Percentiles rank a stretch among this genome's conserved stretches.
Conservation (phyloP, 2,329 filamentous ascomycete genomes). For the Exophiala bonariae region DNA sequence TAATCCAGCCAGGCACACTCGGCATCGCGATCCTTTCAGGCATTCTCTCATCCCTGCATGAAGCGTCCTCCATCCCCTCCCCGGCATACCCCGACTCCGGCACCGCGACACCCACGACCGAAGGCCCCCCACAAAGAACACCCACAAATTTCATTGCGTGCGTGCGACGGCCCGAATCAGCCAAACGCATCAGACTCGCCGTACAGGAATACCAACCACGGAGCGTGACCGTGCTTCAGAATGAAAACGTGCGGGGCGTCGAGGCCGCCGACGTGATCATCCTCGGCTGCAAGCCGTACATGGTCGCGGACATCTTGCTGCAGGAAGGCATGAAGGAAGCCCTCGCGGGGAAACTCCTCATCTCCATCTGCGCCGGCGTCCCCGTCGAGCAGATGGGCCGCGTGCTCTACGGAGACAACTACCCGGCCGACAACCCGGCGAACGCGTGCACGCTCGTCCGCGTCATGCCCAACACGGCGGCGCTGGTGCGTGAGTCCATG, state of each 20-base stretch:
- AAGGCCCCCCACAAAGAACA: slow-evolving; percentile 53
- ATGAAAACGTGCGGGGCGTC: slow-evolving; percentile 69
- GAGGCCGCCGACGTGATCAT: slow-evolving; percentile 71
- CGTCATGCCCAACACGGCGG: slow-evolving; percentile 83
- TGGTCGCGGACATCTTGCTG: slow-evolving; percentile 65
- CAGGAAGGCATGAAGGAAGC: slow-evolving; percentile 65
- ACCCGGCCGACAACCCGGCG: slow-evolving; percentile 46
- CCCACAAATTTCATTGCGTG: slow-evolving; percentile 80
- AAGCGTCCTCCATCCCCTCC: slow-evolving; percentile 39
- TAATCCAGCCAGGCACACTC: slow-evolving; percentile 65
- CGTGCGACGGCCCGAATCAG: slow-evolving; percentile 69
- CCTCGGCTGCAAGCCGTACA: slow-evolving; percentile 78
- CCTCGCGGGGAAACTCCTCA: slow-evolving; percentile 74
- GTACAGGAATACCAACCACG: slow-evolving; percentile 57
- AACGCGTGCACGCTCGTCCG: slow-evolving; percentile 61
- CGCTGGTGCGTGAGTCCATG: slow-evolving; percentile 77
- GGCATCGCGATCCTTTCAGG: slow-evolving; percentile 81
- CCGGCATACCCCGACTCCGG: slow-evolving; percentile 40
- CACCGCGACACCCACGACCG: slow-evolving; percentile 36
- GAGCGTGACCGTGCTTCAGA: slow-evolving; percentile 66
- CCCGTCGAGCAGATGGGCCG: slow-evolving; percentile 65
- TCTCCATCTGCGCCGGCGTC: slow-evolving; percentile 79
- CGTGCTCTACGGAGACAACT: slow-evolving; percentile 41
- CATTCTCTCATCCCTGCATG: slow-evolving; percentile 69
- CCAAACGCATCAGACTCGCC: slow-evolving; percentile 65